Evolutionary conservation across 2,329 filamentous ascomycete species (phyloP).

Genomic region (Ramichloridium luteum): DNA sequence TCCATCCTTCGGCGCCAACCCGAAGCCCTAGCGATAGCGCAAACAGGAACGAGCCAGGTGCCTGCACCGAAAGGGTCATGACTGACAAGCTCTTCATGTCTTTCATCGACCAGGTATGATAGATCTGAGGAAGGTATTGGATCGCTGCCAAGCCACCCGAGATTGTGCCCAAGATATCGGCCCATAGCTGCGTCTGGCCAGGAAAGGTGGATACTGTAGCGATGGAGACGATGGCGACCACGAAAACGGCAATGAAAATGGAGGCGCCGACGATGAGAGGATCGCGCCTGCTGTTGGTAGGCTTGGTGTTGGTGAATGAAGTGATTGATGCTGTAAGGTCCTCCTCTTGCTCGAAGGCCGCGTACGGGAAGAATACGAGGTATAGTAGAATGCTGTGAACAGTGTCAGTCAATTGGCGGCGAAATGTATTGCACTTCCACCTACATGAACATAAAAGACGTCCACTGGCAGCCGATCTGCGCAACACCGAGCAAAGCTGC

Average conservation of each 20-base stretch:
- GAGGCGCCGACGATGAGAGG: slow-evolving; percentile 62
- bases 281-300: slow-evolving; percentile 53
- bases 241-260: slow-evolving; percentile 64
- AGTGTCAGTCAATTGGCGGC: background rate
- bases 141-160: slow-evolving; percentile 67
- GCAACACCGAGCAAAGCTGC: slow-evolving; percentile 78
- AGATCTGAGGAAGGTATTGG: slow-evolving; percentile 93
- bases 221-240: slow-evolving; percentile 51
- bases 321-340: slow-evolving; percentile 23
- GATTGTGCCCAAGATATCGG: slow-evolving; percentile 71
- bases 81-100: slow-evolving; percentile 86
- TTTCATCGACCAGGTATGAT: slow-evolving; percentile 74
- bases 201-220: slow-evolving; percentile 55
- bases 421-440: too few relatives aligned
- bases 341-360: slow-evolving; percentile 18
- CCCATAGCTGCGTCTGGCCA: slow-evolving; percentile 59
- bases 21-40: slow-evolving; percentile 62
- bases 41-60: slow-evolving; percentile 82
- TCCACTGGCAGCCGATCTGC: slow-evolving; percentile 85
- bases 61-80: slow-evolving; percentile 97
- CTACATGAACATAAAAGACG: slow-evolving; percentile 84
- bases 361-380: slow-evolving; percentile 70
- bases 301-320: slow-evolving; percentile 41
- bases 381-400: slow-evolving; percentile 69
- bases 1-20: slow-evolving; percentile 77